Base-by-base conservation (phyloP, 306 rosid genomes). In the Cicer bijugum region DNA sequence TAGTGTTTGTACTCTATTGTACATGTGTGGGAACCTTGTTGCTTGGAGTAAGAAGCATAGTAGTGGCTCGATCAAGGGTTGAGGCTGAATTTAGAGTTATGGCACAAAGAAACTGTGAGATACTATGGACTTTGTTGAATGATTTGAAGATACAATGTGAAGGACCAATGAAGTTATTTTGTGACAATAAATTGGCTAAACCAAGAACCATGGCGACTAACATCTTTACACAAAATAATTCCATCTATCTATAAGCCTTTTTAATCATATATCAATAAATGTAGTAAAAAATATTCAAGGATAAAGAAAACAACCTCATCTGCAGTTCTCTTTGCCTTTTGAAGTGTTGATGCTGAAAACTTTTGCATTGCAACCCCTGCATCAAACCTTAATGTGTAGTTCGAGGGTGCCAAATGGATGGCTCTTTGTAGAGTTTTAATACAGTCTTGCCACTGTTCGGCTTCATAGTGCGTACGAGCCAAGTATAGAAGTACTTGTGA, bases 361-460 rank as follows among this genome's bases (percentile, higher is more conserved):
- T 95, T 95, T 67, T 95, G 99, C 99, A 95, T 82, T 56, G 97
- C 91, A 58, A 91, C 99, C 46, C 97, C 99, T 14, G 96, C 97
- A 79, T 95, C 99, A 88, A 95, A 95, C 79, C 99, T 88, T 79
- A 95, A 77, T 4, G 97, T 92, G 82, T 95, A 95, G 82, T 95
- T 95, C 57, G 97, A 90, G 84, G 96, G 99, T 78, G 96, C 89
- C 88, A 95, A 86, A 85, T 95, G 99, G 73, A 94, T 94, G 75
- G 98, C 97, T 80, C 96, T 86, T 72, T 89, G 88, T 70, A 95
- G 80, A 47, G 95, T 90, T 84, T 88, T 95, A 82, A 90, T 95
- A 86, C 99, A 95, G 83, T 95, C 97, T 84, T 95, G 99, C 99
- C 99, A 95, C 79, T 91, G 99, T 82, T 95, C 99, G 6, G 97